Evolutionary conservation across 192 early-diverging fungal species (phyloP), one percentile per base, ranked within the genome.

Genomic region (Umbelopsis ramanniana): DNA sequence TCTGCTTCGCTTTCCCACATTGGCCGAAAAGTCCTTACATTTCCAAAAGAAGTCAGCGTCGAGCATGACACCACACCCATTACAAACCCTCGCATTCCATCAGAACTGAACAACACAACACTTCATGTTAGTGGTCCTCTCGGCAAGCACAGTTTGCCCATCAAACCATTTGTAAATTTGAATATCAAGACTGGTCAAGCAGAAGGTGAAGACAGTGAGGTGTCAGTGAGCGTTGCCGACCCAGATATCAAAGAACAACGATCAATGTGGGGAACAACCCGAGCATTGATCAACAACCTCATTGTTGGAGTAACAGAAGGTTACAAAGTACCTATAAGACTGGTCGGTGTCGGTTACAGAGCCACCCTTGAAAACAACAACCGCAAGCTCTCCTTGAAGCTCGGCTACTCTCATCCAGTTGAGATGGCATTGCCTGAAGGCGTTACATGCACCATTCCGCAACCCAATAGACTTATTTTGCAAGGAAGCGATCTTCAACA

Each of bases 261-360:
- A 68, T 82, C 89, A 67, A 97, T 99, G 94, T 99, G 97, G 97
- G 97, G 97, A 52, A 99, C 97, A 4, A 95, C 96, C 6, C 86
- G 95, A 33, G 91, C 93, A n/a, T 80, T 95, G 46, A 88, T 97
- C 38, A 87, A 89, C 52, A 94, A 94, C 78, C 90, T 92, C 70
- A 90, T 99, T 37, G 82, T 81, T 24, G 97, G 97, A 14, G 97
- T 99, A 3, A 87, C 89, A 7, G 96, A 98, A 70, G 97, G 95
- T 5, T 95, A 89, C 79, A 89, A 82, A 6, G 87, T 96, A 0
- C 90, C 93, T 5, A 73, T 99, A 29, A 87, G 92, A 70, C 81
- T 99, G 46, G 92, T 93, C 8, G 97, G 97, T 46, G 96, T 99
- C 10, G 97, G 97, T 19, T 98, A 96, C 82, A 84, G 97, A 69